Evolutionary conservation across 2,329 filamentous ascomycete species (phyloP), one percentile per base, ranked within the genome.

Genomic region (Penicillium nordicum): DNA sequence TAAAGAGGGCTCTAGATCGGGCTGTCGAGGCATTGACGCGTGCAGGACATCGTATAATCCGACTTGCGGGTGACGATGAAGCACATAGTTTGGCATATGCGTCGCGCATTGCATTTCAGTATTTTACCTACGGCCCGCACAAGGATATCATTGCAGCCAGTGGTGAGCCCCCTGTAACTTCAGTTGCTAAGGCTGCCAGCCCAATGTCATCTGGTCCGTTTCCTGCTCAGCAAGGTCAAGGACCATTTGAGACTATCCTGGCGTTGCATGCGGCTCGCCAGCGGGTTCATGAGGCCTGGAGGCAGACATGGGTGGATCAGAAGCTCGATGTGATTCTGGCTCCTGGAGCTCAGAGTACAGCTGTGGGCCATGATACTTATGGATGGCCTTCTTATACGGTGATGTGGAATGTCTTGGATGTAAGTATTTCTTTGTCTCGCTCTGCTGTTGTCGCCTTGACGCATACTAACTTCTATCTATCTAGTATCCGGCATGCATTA

Each of bases 371-470:
- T 63, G 82, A 85, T 64, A 76, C 71, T 0, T 72, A 62, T 47
- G 69, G 65, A 4, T 69, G 62, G 63, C 63, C 67, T 9, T 55
- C 64, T 9, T 84, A 79, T 65, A 84, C 82, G 0, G 64, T 77
- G 18, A 57, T 84, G 30, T 76, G 76, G 66, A 86, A 84, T 57
- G 23, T 83, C 9, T 61, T 84, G 5, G 79, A 84, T 66, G 80
- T 79, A 62, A 69, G 78, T 71, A 29, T 8, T 37, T 21, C 34
- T 9, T 6, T n/a, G 1, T 29, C 12, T 7, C 3, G 2, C 1
- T 12, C 12, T 41, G 12, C 5, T 42, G 9, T 18, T 12, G 34
- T 37, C 6, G 18, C 32, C 23, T 18, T 37, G 6, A 10, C 9
- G 11, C 16, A 6, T 6, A 42, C 41, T 52, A 1, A 42, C 50